A percentile compares a stretch with the other conserved stretches of the same genome.
Evolutionary conservation across 495 filamentous ascomycete species (phyloP).

Genomic region (Astrothelium subdiscretum): DNA sequence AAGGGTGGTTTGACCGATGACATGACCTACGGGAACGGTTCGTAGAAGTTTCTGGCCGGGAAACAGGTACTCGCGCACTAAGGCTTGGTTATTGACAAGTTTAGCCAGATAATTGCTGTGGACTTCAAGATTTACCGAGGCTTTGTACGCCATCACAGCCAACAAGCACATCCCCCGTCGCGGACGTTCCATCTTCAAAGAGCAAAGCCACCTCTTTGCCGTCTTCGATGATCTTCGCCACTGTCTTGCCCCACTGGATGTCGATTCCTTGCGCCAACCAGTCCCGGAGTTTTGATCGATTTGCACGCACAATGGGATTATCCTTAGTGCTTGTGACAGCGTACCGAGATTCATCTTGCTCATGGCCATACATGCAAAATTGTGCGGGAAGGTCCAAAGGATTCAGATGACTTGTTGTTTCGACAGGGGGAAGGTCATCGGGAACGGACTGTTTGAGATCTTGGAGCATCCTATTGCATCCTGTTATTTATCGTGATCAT

Average conservation of each 20-base stretch:
- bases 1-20: background rate
- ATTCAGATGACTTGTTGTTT: background rate
- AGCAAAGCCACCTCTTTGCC: slow-evolving; percentile 1
- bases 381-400: background rate
- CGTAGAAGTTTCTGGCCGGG: background rate
- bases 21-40: background rate
- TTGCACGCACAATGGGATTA: background rate
- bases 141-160: slow-evolving; percentile 42
- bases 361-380: background rate
- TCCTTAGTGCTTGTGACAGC: background rate
- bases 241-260: background rate
- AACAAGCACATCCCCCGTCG: slow-evolving; percentile 39
- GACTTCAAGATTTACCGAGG: background rate
- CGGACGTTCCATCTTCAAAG: slow-evolving; percentile 42
- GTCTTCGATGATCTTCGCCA: background rate
- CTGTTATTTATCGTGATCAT: background rate
- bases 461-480: background rate
- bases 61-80: background rate
- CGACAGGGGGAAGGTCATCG: background rate
- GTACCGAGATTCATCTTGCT: background rate
- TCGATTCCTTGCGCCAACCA: background rate
- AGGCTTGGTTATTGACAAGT: background rate
- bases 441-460: background rate
- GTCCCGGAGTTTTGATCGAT: background rate
- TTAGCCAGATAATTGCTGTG: background rate